Evolutionary conservation across 495 filamentous ascomycete species (phyloP).

Genomic region (Tricharina praecox): DNA sequence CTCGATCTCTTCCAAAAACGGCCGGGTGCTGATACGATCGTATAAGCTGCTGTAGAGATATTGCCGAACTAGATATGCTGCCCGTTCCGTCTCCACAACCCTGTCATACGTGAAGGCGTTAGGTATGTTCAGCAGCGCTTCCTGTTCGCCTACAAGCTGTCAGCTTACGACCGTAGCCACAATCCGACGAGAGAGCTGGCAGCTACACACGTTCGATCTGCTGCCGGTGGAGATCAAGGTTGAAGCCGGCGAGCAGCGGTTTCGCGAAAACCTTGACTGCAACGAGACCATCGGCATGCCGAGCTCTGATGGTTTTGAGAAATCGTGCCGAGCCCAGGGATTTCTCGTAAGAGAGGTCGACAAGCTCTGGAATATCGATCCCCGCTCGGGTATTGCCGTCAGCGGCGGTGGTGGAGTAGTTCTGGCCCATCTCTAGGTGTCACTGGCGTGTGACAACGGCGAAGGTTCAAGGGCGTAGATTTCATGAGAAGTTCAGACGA

Average conservation of each 20-base stretch:
- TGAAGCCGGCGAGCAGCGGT: constrained; percentile 42
- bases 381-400: constrained; percentile 57
- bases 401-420: constrained; percentile 64
- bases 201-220: constrained; percentile 20
- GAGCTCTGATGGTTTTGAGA: constrained; percentile 87
- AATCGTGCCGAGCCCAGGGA: constrained; percentile 86
- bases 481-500: too few relatives aligned
- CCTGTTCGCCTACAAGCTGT: constrained; percentile 51
- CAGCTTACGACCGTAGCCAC: constrained; percentile 3
- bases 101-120: constrained; percentile 86
- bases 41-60: constrained; percentile 93
- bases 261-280: constrained; percentile 92
- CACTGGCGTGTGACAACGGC: too few relatives aligned
- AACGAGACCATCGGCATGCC: constrained; percentile 74
- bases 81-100: constrained; percentile 72
- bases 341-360: constrained; percentile 79
- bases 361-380: constrained; percentile 84
- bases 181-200: constrained; percentile 2
- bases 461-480: too few relatives aligned
- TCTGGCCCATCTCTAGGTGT: constrained; percentile 99
- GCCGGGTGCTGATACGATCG: constrained; percentile 90
- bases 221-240: constrained; percentile 20
- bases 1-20: constrained; percentile 91
- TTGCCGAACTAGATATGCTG: constrained; percentile 89
- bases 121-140: constrained; percentile 60